Base-by-base conservation (phyloP, 2,329 filamentous ascomycete species). In the Alternaria conjuncta region DNA sequence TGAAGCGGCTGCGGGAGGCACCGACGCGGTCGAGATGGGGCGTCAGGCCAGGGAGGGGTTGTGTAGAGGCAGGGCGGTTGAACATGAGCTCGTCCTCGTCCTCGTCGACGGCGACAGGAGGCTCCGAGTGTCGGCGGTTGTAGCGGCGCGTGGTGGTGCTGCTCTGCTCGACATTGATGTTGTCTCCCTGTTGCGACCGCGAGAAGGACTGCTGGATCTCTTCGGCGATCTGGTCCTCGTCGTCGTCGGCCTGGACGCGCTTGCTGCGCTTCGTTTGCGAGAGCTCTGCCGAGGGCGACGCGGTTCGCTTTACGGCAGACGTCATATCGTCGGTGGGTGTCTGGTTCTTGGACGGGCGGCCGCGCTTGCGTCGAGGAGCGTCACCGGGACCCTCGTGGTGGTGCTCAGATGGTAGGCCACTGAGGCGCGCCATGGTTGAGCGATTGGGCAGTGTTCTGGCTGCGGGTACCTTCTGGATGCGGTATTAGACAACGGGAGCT, bases 361-460 rank as follows among this genome's bases (percentile, higher is more conserved):
- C 71, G 57, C 72, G 72, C 57, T 73, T 72, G 60, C 76, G 76
- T 51, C 74, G 75, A 9, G 75, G 71, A 45, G 74, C 71, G 59
- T 79, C 76, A 10, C 74, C 77, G 21, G 77, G 76, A 26, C 76
- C 77, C 53, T 75, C 70, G 61, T 75, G 72, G 61, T 79, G 78
- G 69, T 77, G 77, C 68, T 78, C 76, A 36, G 76, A 77, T 47
- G 75, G 72, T 9, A 78, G 72, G 55, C 76, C 75, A 63, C 71
- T 75, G 50, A 77, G 69, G 47, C 75, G 75, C 63, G 76, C 77
- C 76, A 79, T 79, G 64, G 55, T 63, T 51, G 66, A 63, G 43
- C 23, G 46, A 55, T 43, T 55, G 12, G 8, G 23, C 23, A 13
- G 23, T 23, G 20, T 63, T 30, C 57, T 6, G 18, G 9, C 49